Evolutionary conservation across 257 asterid species (phyloP), one percentile per base, ranked within the genome.

Genomic region (Solanum habrochaites): DNA sequence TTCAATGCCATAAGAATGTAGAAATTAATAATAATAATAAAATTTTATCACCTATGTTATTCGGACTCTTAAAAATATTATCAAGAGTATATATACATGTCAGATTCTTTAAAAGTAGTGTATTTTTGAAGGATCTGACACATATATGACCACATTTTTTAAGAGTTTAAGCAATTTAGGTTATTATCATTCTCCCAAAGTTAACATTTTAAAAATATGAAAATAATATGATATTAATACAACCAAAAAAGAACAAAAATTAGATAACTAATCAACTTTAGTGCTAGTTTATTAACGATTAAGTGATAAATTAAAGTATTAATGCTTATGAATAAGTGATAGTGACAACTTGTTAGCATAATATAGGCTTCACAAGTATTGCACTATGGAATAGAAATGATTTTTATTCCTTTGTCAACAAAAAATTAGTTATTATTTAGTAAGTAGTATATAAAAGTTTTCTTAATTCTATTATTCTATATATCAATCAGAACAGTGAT

Each of bases 131-230:
- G 4, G 0, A 58, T 58, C 0, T 9, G 6, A 58, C 27, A 58
- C 0, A 2, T 3, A 60, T 21, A 2, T 10, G 0, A 21, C 1
- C 2, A 60, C 3, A 60, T 8, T 8, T 21, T 60, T 8, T 21
- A 9, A 60, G 13, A 23, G 29, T 2, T 5, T 1, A 4, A 60
- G 0, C 69, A 49, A 49, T 1, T 21, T 23, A 62, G 16, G 70
- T 62, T n/a, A 64, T 64, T 11, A 71, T 18, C 45, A 32, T 32
- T 2, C 15, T 71, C 7, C 8, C 18, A 8, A 71, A 71, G 25
- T 8, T 16, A 70, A 14, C 43, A 3, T 70, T 31, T 70, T 0
- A 15, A 70, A 31, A 70, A 71, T 5, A n/a, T n/a, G 4, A 7
- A 35, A 37, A 10, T 20, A 73, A 20, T 37, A 10, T 39, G 52